Conservation (phyloP, 768 basidiomycete species). For the Amanita exitialis region DNA sequence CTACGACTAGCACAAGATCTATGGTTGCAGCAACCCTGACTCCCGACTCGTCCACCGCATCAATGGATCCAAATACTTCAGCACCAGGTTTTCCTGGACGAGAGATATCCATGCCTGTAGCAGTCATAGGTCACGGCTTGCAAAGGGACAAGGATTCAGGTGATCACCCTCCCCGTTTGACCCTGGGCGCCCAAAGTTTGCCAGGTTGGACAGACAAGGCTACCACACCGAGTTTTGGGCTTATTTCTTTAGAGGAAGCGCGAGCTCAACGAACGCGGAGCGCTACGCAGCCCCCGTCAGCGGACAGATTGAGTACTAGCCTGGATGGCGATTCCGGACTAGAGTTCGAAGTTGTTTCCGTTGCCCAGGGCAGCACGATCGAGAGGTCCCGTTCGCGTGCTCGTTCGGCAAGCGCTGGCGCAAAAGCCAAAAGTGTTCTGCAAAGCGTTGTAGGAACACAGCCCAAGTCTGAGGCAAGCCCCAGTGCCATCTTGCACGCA, state of each 20-base stretch:
- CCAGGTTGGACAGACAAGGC: slow-evolving; percentile 43
- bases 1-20: slow-evolving; percentile 20
- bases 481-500: slow-evolving; percentile 8
- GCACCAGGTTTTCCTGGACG: slow-evolving; percentile 30
- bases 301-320: slow-evolving; percentile 17
- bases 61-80: slow-evolving; percentile 17
- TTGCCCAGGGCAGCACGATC: slow-evolving; percentile 7
- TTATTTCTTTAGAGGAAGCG: slow-evolving; percentile 75
- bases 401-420: slow-evolving; percentile 54
- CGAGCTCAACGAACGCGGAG: slow-evolving; percentile 59
- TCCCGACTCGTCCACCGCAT: slow-evolving; percentile 24
- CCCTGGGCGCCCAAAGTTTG: slow-evolving; percentile 21
- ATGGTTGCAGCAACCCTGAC: slow-evolving; percentile 22
- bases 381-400: slow-evolving; percentile 23
- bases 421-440: slow-evolving; percentile 39
- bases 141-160: slow-evolving; percentile 12
- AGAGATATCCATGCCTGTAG: slow-evolving; percentile 48
- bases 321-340: slow-evolving; percentile 17
- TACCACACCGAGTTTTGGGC: slow-evolving; percentile 41
- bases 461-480: slow-evolving; percentile 25
- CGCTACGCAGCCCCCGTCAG: slow-evolving; percentile 25
- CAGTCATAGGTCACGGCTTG: slow-evolving; percentile 23
- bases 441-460: slow-evolving; percentile 30
- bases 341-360: slow-evolving; percentile 19
- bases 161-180: slow-evolving; percentile 16